phyloP scores from a whole-genome alignment of 345 rosid species.

The Bruguiera sexangula region DNA sequence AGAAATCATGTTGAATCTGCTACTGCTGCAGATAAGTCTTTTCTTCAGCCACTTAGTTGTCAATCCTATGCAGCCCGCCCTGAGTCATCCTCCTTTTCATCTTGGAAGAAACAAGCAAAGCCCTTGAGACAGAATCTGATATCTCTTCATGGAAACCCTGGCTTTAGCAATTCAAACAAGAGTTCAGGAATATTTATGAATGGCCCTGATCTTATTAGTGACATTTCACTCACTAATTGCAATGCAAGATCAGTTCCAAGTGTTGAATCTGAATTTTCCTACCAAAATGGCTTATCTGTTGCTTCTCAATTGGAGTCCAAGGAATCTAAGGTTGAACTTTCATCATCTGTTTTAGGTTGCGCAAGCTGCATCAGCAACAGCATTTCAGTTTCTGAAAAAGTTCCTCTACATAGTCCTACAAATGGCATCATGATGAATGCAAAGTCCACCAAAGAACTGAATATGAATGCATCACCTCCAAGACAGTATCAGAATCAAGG shows the following conservation, averaged over 20 bases:
- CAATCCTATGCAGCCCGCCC: slow-evolving; percentile 19
- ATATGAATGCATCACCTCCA: slow-evolving; percentile 28
- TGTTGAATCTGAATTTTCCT: slow-evolving; percentile 21
- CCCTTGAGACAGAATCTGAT: slow-evolving; percentile 20
- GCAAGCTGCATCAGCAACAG: slow-evolving; percentile 19
- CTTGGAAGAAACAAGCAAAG: slow-evolving; percentile 18
- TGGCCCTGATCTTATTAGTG: slow-evolving; percentile 19
- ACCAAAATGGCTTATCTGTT: slow-evolving; percentile 29
- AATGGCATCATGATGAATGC: slow-evolving; percentile 21
- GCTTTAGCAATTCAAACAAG: slow-evolving; percentile 17
- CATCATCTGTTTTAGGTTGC: slow-evolving; percentile 19
- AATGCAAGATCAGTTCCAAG: slow-evolving; percentile 31
- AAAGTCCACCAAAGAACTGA: slow-evolving; percentile 37
- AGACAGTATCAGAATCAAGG: slow-evolving; percentile 18
- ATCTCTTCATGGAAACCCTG: slow-evolving; percentile 17
- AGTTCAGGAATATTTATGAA: slow-evolving; percentile 19
- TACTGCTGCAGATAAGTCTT: slow-evolving; percentile 11
- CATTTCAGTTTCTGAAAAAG: slow-evolving; percentile 24
- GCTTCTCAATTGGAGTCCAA: slow-evolving; percentile 43
- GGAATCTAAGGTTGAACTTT: slow-evolving; percentile 21
- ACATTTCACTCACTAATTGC: slow-evolving; percentile 21
- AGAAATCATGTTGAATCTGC: slow-evolving; percentile 17
- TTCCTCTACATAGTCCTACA: slow-evolving; percentile 12
- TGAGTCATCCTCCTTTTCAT: slow-evolving; percentile 27
- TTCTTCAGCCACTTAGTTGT: slow-evolving; percentile 17